Percentiles rank a stretch among this genome's conserved stretches.
Evolutionary conservation across 352 stramenopile species (phyloP).

Genomic region (Phytophthora europaea): DNA sequence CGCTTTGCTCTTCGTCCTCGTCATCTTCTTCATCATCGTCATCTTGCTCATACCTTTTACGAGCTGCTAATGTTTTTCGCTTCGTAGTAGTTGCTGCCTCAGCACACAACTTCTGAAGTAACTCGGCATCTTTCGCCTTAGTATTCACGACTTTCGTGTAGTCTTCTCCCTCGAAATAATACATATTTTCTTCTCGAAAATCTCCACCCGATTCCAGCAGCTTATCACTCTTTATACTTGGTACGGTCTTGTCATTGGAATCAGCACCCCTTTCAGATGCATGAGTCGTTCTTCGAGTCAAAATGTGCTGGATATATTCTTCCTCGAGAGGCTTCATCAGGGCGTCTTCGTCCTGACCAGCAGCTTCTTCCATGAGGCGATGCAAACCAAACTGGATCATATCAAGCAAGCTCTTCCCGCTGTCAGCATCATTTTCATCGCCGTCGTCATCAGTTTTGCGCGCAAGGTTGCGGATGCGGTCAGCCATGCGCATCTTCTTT

Average conservation of each 20-base stretch:
- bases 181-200: constrained; percentile 84
- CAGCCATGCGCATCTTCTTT: constrained; percentile 79
- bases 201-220: constrained; percentile 65
- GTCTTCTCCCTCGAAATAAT: constrained; percentile 87
- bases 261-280: background rate
- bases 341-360: constrained; percentile 36
- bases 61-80: constrained; percentile 38
- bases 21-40: constrained; percentile 45
- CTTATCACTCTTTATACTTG: constrained; percentile 50
- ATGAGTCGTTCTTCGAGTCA: constrained; percentile 34
- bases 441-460: constrained; percentile 38
- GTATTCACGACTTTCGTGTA: constrained; percentile 55
- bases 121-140: constrained; percentile 51
- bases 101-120: constrained; percentile 51
- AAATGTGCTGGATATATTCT: constrained; percentile 65
- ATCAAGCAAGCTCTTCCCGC: constrained; percentile 60
- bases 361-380: constrained; percentile 62
- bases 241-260: constrained; percentile 11
- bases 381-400: constrained; percentile 85
- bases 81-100: constrained; percentile 32
- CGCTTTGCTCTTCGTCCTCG: constrained; percentile 39
- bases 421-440: constrained; percentile 48
- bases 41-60: constrained; percentile 50
- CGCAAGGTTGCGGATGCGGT: constrained; percentile 78
- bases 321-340: constrained; percentile 64